phyloP scores from a whole-genome alignment of 768 basidiomycete genomes.

The Xerocomellus amylosporus region DNA sequence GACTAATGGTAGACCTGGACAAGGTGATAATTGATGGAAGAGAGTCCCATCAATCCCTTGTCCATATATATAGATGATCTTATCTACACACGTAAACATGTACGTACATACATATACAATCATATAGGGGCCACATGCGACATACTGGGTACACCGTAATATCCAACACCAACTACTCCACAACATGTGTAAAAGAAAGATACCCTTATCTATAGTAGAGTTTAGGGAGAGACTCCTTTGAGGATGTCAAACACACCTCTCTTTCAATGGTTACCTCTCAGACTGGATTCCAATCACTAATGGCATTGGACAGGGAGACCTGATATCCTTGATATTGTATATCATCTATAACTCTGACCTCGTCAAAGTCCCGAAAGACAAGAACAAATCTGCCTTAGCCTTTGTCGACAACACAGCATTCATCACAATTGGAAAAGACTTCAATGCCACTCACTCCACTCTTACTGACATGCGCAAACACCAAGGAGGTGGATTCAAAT shows the following conservation, averaged over 20 bases:
- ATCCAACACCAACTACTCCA: too few species aligned
- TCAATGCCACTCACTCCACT: conserved; percentile 17
- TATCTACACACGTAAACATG: too few species aligned
- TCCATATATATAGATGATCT: too few species aligned
- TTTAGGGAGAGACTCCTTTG: conserved; percentile 10
- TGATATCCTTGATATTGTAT: conserved; percentile 30
- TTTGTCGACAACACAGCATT: conserved; percentile 34
- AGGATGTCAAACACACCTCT: conserved; percentile 1
- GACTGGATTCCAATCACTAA: conserved; percentile 13
- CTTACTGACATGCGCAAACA: conserved; percentile 28
- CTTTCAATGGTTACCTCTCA: conserved; percentile 24
- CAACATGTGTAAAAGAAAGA: background rate
- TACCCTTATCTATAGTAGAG: conserved; percentile 1
- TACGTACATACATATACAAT: too few species aligned
- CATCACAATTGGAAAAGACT: conserved; percentile 22
- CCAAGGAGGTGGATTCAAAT: conserved; percentile 4
- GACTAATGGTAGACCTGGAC: too few species aligned
- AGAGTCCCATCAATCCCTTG: too few species aligned
- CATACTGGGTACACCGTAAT: too few species aligned
- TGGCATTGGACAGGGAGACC: conserved; percentile 36
- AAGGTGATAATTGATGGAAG: too few species aligned
- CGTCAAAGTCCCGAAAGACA: background rate
- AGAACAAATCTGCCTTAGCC: conserved; percentile 18
- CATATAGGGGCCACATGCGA: too few species aligned
- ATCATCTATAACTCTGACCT: conserved; percentile 33